A percentile compares a stretch with the other conserved stretches of the same genome.
Conservation (phyloP, 2,329 filamentous ascomycete species). For the Sporothrix pseudoabietina region DNA sequence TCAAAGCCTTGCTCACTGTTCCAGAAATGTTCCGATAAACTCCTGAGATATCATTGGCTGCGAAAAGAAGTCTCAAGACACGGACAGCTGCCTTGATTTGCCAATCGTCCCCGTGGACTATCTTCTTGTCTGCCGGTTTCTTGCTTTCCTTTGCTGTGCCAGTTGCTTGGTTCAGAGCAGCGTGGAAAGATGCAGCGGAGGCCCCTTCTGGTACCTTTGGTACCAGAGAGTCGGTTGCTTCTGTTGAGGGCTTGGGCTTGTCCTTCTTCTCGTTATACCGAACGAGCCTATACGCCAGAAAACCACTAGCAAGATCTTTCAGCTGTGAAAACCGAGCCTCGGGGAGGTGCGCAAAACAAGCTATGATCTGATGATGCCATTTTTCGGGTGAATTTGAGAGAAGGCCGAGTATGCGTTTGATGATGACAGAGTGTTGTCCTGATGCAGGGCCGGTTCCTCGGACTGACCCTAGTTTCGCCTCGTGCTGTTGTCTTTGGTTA, state of each 20-base stretch:
- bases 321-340: conserved; percentile 66
- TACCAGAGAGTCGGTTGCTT: conserved; percentile 68
- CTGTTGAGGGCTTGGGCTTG: conserved; percentile 55
- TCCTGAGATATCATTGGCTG: conserved; percentile 68
- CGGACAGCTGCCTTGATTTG: conserved; percentile 80
- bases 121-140: conserved; percentile 54
- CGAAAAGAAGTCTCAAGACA: conserved; percentile 78
- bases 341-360: conserved; percentile 75
- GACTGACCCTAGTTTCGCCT: conserved; percentile 16
- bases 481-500: conserved; percentile 25
- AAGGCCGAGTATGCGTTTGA: conserved; percentile 81
- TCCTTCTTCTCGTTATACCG: conserved; percentile 70
- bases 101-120: conserved; percentile 81
- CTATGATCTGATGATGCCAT: conserved; percentile 75
- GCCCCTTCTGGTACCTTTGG: conserved; percentile 71
- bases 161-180: conserved; percentile 64
- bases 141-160: conserved; percentile 53
- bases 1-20: conserved; percentile 36
- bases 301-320: conserved; percentile 77
- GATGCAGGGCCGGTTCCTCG: conserved; percentile 50
- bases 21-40: conserved; percentile 39
- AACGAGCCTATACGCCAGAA: conserved; percentile 77
- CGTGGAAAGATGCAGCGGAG: conserved; percentile 71
- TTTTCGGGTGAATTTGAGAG: conserved; percentile 73
- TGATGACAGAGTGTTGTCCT: conserved; percentile 76